Base-by-base conservation (phyloP, 2,329 filamentous ascomycete species). In the Monilinia vaccinii-corymbosi region DNA sequence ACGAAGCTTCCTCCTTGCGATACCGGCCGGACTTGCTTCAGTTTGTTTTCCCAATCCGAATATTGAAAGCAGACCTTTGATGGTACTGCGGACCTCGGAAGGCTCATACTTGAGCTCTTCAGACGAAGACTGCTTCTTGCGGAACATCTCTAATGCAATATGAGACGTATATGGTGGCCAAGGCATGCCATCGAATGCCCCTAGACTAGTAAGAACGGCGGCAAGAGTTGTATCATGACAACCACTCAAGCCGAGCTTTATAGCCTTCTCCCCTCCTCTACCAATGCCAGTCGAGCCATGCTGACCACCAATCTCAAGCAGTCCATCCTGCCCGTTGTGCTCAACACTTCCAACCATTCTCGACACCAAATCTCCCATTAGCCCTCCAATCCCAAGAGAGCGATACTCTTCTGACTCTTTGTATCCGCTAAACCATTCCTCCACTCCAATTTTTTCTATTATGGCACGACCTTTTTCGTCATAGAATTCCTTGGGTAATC, bases 111-210 rank as follows among this genome's bases (percentile, higher is more conserved):
- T 55, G 18, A 52, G 21, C 23, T 58, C 50, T 21, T 34, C 42
- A n/a, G 71, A 63, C 18, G 72, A 65, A 16, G 53, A 34, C 11
- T 58, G 59, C 16, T 75, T 71, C 66, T 82, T 80, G 45, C 81
- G 84, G 77, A 97, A 97, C 63, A 97, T 80, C 74, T 99, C 94
- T 58, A 99, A 78, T 36, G 94, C 92, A 65, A 99, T 81, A 68
- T 95, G 91, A 67, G 89, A 93, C 0, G 93, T 97, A 70, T 93
- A 99, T 0, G 91, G 92, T 0, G 94, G 94, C 94, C 94, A 99
- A 40, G 81, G 79, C 51, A 81, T 82, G 23, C 77, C 76, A 46
- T 89, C 78, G 71, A 90, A 94, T 3, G 88, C 88, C 3, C 93
- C 94, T 8, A 97, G 74, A 65, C 89, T 89, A 18, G 86, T 77